Percentiles rank a stretch among this genome's conserved stretches.
phyloP scores from a whole-genome alignment of 202 grass and related monocot species.

The Hordeum pubiflorum region DNA sequence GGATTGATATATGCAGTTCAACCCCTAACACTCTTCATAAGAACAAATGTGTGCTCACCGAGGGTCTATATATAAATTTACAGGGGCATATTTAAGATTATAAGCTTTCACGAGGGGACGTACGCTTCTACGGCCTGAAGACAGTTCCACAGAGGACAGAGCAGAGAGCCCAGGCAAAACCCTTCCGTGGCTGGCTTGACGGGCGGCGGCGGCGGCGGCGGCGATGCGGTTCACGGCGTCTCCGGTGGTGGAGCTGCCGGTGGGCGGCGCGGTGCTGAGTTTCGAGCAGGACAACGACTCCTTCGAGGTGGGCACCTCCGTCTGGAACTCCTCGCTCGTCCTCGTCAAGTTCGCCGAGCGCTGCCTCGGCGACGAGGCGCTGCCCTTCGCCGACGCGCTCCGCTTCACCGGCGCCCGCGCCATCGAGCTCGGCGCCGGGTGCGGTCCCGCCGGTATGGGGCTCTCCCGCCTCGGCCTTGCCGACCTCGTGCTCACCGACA shows the following conservation, averaged over 20 bases:
- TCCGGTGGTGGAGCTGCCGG: slow-evolving; percentile 67
- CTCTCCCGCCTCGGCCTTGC: slow-evolving; percentile 59
- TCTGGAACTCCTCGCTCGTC: slow-evolving; percentile 81
- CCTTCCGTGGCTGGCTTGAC: not conserved
- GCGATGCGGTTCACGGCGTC: slow-evolving; percentile 70
- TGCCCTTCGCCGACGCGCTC: slow-evolving; percentile 68
- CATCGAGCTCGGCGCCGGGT: slow-evolving; percentile 70
- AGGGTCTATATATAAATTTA: not conserved
- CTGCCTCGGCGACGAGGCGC: slow-evolving; percentile 35
- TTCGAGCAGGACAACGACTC: slow-evolving; percentile 90
- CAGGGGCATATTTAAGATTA: fast-evolving
- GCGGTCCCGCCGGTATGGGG: slow-evolving; percentile 70
- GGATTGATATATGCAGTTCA: not conserved
- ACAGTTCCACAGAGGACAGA: not conserved
- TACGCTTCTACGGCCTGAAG: not conserved
- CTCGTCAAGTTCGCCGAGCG: slow-evolving; percentile 74
- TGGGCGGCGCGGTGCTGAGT: slow-evolving; percentile 45
- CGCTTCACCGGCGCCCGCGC: slow-evolving; percentile 55
- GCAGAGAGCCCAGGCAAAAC: not conserved
- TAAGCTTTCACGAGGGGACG: not conserved
- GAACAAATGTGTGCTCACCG: not conserved
- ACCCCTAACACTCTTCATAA: not conserved
- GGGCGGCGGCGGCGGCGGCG: not conserved
- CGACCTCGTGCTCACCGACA: slow-evolving; percentile 72
- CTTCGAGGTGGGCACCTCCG: slow-evolving; percentile 83